phyloP scores from a whole-genome alignment of 1,284 basidiomycete species.

The Moniliella sp. region DNA sequence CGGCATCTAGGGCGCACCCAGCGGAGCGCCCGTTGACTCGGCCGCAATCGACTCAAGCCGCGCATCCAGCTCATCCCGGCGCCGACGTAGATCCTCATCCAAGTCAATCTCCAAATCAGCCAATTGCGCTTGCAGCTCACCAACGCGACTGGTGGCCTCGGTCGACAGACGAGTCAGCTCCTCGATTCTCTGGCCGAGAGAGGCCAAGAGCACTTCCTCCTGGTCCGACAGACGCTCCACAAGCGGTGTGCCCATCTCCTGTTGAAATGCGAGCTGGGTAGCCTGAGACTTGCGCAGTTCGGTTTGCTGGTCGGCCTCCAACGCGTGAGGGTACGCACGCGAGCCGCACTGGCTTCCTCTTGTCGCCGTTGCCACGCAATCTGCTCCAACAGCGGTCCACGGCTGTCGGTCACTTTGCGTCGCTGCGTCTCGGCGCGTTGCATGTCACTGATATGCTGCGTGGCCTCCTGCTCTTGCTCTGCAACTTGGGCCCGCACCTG shows the following conservation, averaged over 20 bases:
- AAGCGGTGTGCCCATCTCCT: slow-evolving; percentile 58
- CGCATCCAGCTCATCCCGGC: slow-evolving; percentile 52
- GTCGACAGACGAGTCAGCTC: slow-evolving; percentile 46
- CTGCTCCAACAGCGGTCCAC: slow-evolving; percentile 50
- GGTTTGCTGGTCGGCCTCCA: slow-evolving; percentile 50
- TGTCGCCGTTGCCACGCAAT: slow-evolving; percentile 46
- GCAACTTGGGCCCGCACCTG: slow-evolving; percentile 54
- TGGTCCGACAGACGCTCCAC: slow-evolving; percentile 49
- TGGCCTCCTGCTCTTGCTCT: slow-evolving; percentile 67
- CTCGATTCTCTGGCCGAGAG: slow-evolving; percentile 48
- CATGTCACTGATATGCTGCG: slow-evolving; percentile 51
- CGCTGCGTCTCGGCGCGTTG: slow-evolving; percentile 52
- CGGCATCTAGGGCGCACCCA: background rate
- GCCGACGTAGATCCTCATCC: slow-evolving; percentile 60
- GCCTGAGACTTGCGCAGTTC: slow-evolving; percentile 46
- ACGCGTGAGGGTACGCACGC: slow-evolving; percentile 47
- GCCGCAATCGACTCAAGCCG: too few relatives aligned
- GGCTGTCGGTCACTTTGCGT: slow-evolving; percentile 48
- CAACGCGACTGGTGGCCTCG: background rate
- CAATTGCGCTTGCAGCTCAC: background rate
- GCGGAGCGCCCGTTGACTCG: slow-evolving; percentile 3
- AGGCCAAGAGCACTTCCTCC: slow-evolving; percentile 50
- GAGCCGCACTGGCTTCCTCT: slow-evolving; percentile 50
- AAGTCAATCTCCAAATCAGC: slow-evolving; percentile 81
- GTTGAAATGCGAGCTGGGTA: slow-evolving; percentile 44